Conservation (phyloP, 805 yeast genomes). For the Candida caryicola region DNA sequence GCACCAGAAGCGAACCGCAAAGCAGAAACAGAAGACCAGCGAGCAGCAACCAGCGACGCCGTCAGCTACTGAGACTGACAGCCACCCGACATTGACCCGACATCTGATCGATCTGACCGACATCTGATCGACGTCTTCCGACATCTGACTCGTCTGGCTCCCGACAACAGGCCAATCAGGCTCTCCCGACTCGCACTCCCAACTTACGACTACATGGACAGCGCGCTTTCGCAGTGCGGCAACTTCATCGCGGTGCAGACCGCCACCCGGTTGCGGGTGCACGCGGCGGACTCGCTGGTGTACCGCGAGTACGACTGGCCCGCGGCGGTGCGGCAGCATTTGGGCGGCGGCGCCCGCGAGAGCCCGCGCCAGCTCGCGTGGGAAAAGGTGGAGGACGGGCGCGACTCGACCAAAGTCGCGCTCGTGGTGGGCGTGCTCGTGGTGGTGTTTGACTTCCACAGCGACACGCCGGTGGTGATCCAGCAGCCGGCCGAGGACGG, state of each 20-base stretch:
- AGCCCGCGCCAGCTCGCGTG: conserved; percentile 22
- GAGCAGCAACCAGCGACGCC: no score
- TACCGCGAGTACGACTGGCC: not conserved
- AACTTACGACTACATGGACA: no score
- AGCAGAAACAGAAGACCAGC: no score
- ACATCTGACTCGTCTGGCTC: no score
- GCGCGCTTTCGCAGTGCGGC: conserved; percentile 19
- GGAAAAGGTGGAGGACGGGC: conserved; percentile 18
- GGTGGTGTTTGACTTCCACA: conserved; percentile 23
- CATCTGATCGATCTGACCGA: no score
- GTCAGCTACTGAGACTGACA: no score
- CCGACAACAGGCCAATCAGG: no score
- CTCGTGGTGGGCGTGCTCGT: conserved; percentile 20
- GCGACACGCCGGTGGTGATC: conserved; percentile 28
- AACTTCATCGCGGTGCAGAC: conserved; percentile 16
- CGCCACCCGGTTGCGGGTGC: not conserved
- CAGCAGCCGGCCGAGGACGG: conserved; percentile 28
- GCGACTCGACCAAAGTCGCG: conserved; percentile 29
- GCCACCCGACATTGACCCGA: no score
- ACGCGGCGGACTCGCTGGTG: not conserved
- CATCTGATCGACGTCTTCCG: no score
- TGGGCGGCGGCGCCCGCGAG: conserved; percentile 2
- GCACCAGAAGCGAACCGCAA: no score
- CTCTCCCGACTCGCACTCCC: no score
- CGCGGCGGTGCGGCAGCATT: not conserved